Evolutionary conservation across 768 basidiomycete genomes (phyloP).

Genomic region (Hypholoma sublateritium): DNA sequence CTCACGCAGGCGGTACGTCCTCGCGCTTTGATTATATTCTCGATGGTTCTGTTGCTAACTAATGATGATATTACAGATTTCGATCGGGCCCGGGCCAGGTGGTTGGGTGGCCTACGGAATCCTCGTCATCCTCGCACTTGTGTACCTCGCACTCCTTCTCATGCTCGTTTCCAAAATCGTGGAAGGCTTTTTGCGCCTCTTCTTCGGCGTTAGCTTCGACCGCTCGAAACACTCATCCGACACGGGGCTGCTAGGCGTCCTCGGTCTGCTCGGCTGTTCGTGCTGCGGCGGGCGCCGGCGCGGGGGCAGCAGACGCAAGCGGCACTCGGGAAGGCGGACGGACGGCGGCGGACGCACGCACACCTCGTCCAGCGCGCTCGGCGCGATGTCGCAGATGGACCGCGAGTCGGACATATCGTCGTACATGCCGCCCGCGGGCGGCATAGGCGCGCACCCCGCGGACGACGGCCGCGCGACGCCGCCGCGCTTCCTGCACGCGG

Average conservation of each 20-base stretch:
- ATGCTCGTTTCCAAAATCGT: constrained; percentile 85
- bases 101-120: constrained; percentile 97
- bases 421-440: constrained; percentile 45
- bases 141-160: constrained; percentile 78
- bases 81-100: constrained; percentile 74
- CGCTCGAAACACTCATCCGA: constrained; percentile 77
- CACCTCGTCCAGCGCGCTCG: not conserved
- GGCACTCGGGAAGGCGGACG: constrained; percentile 17
- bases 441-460: constrained; percentile 18
- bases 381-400: constrained; percentile 9
- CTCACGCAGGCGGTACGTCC: constrained; percentile 79
- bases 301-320: constrained; percentile 23
- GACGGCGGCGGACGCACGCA: not conserved
- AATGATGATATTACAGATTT: constrained; percentile 55
- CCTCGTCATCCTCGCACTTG: constrained; percentile 76
- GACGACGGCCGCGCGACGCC: constrained; percentile 26
- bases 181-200: constrained; percentile 79
- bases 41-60: not conserved
- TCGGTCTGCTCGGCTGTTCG: constrained; percentile 71
- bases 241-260: constrained; percentile 84
- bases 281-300: constrained; percentile 38
- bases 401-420: constrained; percentile 49
- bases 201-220: constrained; percentile 81
- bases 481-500: constrained; percentile 33
- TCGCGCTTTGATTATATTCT: not conserved